These are phyloP conservation scores for Rutstroemia sp. DNA, from an alignment of 2,329 filamentous ascomycete genomes.

Conservation along the genomic window DNA sequence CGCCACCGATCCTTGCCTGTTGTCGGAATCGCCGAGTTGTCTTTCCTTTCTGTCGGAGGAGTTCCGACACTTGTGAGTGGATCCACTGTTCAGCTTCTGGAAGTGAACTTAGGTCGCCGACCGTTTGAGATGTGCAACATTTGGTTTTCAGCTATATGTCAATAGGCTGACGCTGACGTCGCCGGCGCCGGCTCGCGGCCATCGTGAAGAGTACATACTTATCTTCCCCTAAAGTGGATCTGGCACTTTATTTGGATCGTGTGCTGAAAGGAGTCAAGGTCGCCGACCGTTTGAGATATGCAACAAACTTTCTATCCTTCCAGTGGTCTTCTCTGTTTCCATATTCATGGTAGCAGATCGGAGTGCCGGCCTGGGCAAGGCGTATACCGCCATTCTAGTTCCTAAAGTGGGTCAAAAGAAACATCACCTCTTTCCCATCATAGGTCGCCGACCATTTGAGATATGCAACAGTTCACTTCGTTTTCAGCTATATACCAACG, in stretches of 20 bases:
- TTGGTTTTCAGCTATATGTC: not conserved
- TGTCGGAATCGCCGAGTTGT: no score
- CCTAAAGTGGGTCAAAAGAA: no score
- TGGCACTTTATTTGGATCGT: not conserved
- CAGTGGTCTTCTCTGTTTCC: not conserved
- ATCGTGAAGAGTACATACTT: no score
- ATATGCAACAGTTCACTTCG: no score
- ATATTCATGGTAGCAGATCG: not conserved
- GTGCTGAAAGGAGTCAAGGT: not conserved
- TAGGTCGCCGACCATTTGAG: not conserved
- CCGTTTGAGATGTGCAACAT: not conserved
- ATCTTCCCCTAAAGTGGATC: not conserved
- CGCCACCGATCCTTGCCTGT: not conserved
- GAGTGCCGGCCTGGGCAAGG: no score
- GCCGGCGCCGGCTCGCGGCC: not conserved
- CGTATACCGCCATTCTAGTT: no score
- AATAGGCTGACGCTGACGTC: not conserved
- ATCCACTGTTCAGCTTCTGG: not conserved
- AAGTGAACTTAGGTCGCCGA: not conserved
- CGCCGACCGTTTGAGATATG: constrained; percentile 4
- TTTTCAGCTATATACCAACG: no score
- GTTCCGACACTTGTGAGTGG: not conserved
- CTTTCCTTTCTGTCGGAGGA: no score
- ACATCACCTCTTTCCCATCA: not conserved
- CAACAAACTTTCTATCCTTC: not conserved